Base-by-base conservation (phyloP, 2,329 filamentous ascomycete genomes). In the Conoideocrella luteorostrata region DNA sequence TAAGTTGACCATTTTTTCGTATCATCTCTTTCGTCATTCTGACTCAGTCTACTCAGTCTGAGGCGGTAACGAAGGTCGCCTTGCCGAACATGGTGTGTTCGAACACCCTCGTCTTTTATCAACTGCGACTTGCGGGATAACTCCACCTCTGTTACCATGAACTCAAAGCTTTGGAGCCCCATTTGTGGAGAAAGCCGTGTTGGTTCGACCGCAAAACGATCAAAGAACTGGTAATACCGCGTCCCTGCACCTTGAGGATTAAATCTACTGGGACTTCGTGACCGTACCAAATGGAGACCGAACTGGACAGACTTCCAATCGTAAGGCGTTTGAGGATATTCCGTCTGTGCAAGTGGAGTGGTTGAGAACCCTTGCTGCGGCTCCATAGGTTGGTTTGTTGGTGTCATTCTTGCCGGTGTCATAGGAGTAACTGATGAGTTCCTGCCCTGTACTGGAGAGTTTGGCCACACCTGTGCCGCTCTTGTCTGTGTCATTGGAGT, bases 11-110 rank as follows among this genome's bases (percentile, higher is more conserved):
- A 95, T 2, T 30, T 24, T 2, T 7, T 24, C n/a, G 20, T 22
- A 18, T 21, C n/a, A 7, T n/a, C 21, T 15, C 68, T 62, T 7
- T 67, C 57, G 30, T 79, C 70, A 69, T 49, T 21, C 6, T 6
- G 18, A 15, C 33, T 43, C 22, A 49, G 29, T 39, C 58, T 53
- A 53, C 84, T 77, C 56, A 85, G 84, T 9, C 87, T 82, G 18
- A 95, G 55, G 13, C 88, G 84, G 56, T 83, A 82, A 28, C 79
- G 74, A 5, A 76, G 62, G 39, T 76, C 79, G 4, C 39, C 39
- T 21, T 42, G 28, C 17, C 15, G 18, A 30, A 34, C 45, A 21
- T 15, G 20, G 23, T 47, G 46, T 4, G 13, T 5, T 10, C 7
- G 5, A 21, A 13, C 20, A 12, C 34, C 26, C 20, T 26, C 26